Conservation (phyloP, 441 rosid genomes). For the Breynia disticha region DNA sequence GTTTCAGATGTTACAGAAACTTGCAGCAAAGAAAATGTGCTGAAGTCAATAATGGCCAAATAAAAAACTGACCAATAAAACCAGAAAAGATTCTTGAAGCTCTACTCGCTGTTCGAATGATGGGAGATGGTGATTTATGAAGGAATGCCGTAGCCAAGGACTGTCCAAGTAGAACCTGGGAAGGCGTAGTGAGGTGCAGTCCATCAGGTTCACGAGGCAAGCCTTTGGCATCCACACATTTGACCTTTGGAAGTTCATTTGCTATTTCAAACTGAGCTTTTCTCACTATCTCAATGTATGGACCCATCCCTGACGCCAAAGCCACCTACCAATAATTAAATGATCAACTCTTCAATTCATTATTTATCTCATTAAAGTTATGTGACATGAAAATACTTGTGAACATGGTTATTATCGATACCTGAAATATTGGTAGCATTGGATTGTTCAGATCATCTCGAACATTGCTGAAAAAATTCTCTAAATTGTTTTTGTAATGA, state of each 20-base stretch:
- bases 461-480: slow-evolving; percentile 42
- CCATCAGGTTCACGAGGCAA: slow-evolving; percentile 52
- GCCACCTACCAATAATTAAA: slow-evolving; percentile 37
- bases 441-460: slow-evolving; percentile 49
- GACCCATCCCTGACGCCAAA: slow-evolving; percentile 54
- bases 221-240: slow-evolving; percentile 56
- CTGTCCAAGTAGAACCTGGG: slow-evolving; percentile 60
- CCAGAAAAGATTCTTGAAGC: no score
- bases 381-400: not conserved
- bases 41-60: no score
- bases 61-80: no score
- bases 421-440: slow-evolving; percentile 67
- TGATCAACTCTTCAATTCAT: no score
- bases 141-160: slow-evolving; percentile 44
- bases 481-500: slow-evolving; percentile 36
- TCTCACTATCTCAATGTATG: slow-evolving; percentile 40
- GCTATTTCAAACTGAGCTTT: slow-evolving; percentile 33
- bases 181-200: slow-evolving; percentile 54
- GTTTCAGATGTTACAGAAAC: no score
- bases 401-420: slow-evolving; percentile 1
- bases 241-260: slow-evolving; percentile 29
- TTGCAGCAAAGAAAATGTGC: no score
- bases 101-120: slow-evolving; percentile 4
- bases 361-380: no score
- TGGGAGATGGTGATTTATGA: slow-evolving; percentile 12